Base-by-base conservation (phyloP, 306 rosid species). In the Leucaena leucocephala region DNA sequence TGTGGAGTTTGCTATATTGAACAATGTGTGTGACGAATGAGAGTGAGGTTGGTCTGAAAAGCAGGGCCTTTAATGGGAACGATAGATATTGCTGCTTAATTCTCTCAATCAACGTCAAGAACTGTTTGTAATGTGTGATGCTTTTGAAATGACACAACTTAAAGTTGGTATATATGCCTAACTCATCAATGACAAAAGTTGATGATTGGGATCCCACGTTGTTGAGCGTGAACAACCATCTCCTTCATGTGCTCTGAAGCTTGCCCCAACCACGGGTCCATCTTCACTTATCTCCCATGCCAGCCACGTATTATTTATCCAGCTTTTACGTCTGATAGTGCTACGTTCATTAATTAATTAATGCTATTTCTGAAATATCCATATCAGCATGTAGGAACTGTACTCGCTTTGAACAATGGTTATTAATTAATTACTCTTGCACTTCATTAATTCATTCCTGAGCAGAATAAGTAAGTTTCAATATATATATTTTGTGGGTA, bases 191-290 rank as follows among this genome's bases (percentile, higher is more conserved):
- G 45, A 72, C 0, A 38, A 72, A 72, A 77, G 81, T 54, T 73
- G 84, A 82, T 86, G 84, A 80, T 76, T 46, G 82, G 86, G 89
- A 86, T 83, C 80, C 85, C 87, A 86, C 84, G 43, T 65, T 74
- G 77, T 65, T 74, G 71, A 22, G 78, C 42, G 65, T 78, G 34
- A 19, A 55, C 80, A 82, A 68, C 82, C 81, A 80, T 84, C 76
- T 59, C 74, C 80, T 84, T 50, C 74, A 68, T 58, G 62, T 39
- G 35, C 13, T 59, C 74, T 69, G 54, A 13, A 27, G 22, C 59
- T 50, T 44, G 43, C 77, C 43, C 66, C 39, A 59, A 1, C 66
- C n/a, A 45, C 65, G 59, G 71, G 50, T 59, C 72, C 83, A 79
- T 78, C 10, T 15, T 58, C 76, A 73, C 12, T 55, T 21, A 36